phyloP scores from a whole-genome alignment of 2,329 filamentous ascomycete species.

The Verticillium klebahnii region DNA sequence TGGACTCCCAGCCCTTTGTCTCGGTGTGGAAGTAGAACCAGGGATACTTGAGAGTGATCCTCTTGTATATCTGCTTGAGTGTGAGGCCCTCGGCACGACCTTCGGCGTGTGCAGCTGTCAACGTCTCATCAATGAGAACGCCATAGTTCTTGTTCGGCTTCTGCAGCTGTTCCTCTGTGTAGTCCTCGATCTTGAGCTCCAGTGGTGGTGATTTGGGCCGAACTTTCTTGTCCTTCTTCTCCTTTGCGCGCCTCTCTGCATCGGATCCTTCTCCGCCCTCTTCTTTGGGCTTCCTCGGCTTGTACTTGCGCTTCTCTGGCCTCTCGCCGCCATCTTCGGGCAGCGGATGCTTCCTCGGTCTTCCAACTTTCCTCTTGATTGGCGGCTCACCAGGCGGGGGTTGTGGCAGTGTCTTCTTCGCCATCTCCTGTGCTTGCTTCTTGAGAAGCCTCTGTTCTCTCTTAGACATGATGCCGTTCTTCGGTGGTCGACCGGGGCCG shows the following conservation, averaged over 20 bases:
- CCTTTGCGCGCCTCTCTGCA: slow-evolving; percentile 48
- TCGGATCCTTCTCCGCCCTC: slow-evolving; percentile 52
- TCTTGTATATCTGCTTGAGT: slow-evolving; percentile 60
- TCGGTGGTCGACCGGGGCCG: slow-evolving; percentile 75
- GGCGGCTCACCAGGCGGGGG: slow-evolving; percentile 43
- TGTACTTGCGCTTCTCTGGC: slow-evolving; percentile 63
- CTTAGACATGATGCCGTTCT: slow-evolving; percentile 81
- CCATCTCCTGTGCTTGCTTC: slow-evolving; percentile 49
- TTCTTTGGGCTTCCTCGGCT: slow-evolving; percentile 55
- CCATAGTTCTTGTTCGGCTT: slow-evolving; percentile 61
- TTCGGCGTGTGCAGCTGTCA: slow-evolving; percentile 47
- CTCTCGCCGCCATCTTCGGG: slow-evolving; percentile 50
- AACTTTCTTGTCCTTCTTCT: slow-evolving; percentile 57
- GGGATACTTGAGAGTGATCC: slow-evolving; percentile 53
- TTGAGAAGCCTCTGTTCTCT: slow-evolving; percentile 62
- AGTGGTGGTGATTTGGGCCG: slow-evolving; percentile 57
- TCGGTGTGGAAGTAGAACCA: slow-evolving; percentile 57
- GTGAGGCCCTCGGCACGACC: slow-evolving; percentile 43
- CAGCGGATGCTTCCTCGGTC: slow-evolving; percentile 58
- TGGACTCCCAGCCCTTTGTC: slow-evolving; percentile 63
- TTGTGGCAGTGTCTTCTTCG: slow-evolving; percentile 46
- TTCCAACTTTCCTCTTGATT: slow-evolving; percentile 60
- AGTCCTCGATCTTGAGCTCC: slow-evolving; percentile 49
- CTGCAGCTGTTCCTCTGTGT: slow-evolving; percentile 52
- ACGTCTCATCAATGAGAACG: slow-evolving; percentile 55